Evolutionary conservation across 2,329 filamentous ascomycete species (phyloP).

Genomic region (Claviceps pusilla): DNA sequence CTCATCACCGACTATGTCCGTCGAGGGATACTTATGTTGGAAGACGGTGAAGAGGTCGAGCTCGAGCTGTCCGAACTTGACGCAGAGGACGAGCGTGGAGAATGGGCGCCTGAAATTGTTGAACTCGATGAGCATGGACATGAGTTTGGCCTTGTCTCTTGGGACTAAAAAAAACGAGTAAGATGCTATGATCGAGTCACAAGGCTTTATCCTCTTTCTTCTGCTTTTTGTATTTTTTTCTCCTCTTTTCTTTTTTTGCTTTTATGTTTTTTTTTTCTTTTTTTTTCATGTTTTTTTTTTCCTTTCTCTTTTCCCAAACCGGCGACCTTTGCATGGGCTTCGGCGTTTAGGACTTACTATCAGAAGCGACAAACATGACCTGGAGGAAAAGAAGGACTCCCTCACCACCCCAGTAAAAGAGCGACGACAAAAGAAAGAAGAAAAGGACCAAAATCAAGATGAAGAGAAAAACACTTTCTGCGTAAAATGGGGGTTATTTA

Average conservation of each 20-base stretch:
- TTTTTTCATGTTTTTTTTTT: background rate
- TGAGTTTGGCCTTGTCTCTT: conserved; percentile 37
- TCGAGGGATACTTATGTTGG: conserved; percentile 33
- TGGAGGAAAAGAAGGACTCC: background rate
- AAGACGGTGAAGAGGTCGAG: conserved; percentile 36
- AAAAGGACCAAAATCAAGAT: too few relatives aligned
- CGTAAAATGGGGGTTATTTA: too few relatives aligned
- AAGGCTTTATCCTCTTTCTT: background rate
- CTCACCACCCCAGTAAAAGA: too few relatives aligned
- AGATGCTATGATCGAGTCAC: too few relatives aligned
- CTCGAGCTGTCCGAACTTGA: conserved; percentile 34
- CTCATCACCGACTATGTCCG: conserved; percentile 34
- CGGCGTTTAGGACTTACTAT: background rate
- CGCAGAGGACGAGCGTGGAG: conserved; percentile 38
- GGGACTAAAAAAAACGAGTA: conserved; percentile 16
- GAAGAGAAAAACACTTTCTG: too few relatives aligned
- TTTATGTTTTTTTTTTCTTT: background rate
- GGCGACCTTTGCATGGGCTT: background rate
- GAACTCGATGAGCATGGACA: conserved; percentile 37
- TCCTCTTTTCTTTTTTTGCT: background rate
- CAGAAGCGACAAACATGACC: background rate
- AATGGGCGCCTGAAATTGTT: conserved; percentile 38
- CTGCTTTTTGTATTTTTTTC: background rate
- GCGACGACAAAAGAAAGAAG: too few relatives aligned
- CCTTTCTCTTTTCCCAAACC: background rate